Evolutionary conservation across 768 basidiomycete genomes (phyloP), one percentile per base, ranked within the genome.

Genomic region (Calocera viscosa): DNA sequence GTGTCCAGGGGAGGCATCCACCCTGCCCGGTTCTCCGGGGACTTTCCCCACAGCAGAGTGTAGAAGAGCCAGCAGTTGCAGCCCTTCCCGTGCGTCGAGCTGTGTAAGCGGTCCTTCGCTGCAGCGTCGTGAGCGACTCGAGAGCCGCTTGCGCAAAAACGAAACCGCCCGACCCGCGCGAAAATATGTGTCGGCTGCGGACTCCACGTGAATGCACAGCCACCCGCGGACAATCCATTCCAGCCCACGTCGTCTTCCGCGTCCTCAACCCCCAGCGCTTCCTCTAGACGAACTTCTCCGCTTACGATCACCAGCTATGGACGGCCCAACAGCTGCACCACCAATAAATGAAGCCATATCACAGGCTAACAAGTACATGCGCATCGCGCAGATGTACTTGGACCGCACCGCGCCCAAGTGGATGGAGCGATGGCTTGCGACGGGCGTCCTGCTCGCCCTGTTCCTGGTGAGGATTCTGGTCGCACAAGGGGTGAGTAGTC

Each of bases 371-470:
- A 68, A 69, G 53, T 68, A 68, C 26, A 43, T 65, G 12, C 83
- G 91, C 32, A 85, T 87, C 74, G 94, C 94, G 75, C 93, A 95
- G 76, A 86, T 88, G 73, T 76, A 84, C 28, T 82, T 97, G n/a
- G 96, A 99, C 81, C 84, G 90, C 28, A 86, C 88, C 80, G 96
- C 95, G 1, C 96, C 96, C 0, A 86, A 92, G 74, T 83, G 88
- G 33, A 77, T 91, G n/a, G 83, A 94, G 72, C 84, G 96, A 68
- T 99, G 96, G 96, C 72, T 91, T 28, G 84, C 81, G 39, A 91
- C 91, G 1, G 80, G 80, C 2, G 89, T 82, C 2, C 73, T 96
- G 16, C 77, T 94, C 67, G 73, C 79, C 26, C 38, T 97, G 38
- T 98, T 99, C 75, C 79, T 89, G 72, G 76, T 97, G 65, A 82